Percentiles rank a stretch among this genome's conserved stretches.
Evolutionary conservation across 2,329 filamentous ascomycete species (phyloP).

Genomic region (Microcera coccophila): DNA sequence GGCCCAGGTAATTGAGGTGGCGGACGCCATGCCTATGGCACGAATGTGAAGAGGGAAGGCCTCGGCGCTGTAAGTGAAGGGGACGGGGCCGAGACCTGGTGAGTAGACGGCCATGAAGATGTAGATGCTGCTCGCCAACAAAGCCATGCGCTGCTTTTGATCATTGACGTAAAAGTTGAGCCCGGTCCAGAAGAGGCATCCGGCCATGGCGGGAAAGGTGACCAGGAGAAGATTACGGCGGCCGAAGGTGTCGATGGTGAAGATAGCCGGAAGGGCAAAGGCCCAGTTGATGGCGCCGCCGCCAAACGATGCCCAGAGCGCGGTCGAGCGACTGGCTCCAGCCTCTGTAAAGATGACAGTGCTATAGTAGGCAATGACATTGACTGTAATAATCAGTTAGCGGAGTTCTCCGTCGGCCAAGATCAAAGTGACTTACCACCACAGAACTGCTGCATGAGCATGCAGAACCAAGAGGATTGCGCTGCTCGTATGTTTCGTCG

Average conservation of each 20-base stretch:
- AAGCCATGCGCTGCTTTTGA: slow-evolving; percentile 20
- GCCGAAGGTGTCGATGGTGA: slow-evolving; percentile 48
- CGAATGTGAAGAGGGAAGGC: slow-evolving; percentile 36
- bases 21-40: slow-evolving; percentile 37
- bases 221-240: slow-evolving; percentile 43
- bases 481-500: slow-evolving; percentile 31
- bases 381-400: slow-evolving; percentile 44
- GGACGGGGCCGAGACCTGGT: slow-evolving; percentile 35
- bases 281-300: slow-evolving; percentile 48
- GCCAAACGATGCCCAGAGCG: slow-evolving; percentile 32
- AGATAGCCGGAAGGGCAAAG: slow-evolving; percentile 35
- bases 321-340: slow-evolving; percentile 26
- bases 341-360: slow-evolving; percentile 28
- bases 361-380: slow-evolving; percentile 31
- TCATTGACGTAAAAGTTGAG: slow-evolving; percentile 21
- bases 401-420: neutral
- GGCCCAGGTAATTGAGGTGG: slow-evolving; percentile 35
- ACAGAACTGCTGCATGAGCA: slow-evolving; percentile 36
- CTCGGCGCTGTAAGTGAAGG: slow-evolving; percentile 37
- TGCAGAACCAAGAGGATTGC: slow-evolving; percentile 32
- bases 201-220: slow-evolving; percentile 32
- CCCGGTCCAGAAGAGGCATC: slow-evolving; percentile 29
- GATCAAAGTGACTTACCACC: slow-evolving; percentile 40
- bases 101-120: slow-evolving; percentile 36
- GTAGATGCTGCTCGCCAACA: slow-evolving; percentile 32